These are phyloP conservation scores for Hibiscus trionum DNA, from an alignment of 345 rosid genomes.

Conservation along the genomic window DNA sequence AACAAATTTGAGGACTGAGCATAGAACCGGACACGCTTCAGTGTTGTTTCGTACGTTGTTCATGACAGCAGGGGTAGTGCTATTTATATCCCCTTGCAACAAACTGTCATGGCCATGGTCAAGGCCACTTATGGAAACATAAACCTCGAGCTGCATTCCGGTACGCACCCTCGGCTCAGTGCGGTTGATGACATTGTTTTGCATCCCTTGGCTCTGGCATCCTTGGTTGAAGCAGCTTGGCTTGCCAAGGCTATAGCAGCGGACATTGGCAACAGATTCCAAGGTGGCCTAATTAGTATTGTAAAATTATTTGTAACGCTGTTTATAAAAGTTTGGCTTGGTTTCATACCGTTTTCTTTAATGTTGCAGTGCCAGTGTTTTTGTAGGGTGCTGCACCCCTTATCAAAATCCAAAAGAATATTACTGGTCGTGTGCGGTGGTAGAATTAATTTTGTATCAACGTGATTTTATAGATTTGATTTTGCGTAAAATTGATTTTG, in stretches of 20 bases:
- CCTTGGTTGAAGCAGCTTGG: slow-evolving; percentile 58
- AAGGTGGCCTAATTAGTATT: slow-evolving; percentile 26
- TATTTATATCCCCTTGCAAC: slow-evolving; percentile 51
- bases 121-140: slow-evolving; percentile 43
- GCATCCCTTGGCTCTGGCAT: slow-evolving; percentile 49
- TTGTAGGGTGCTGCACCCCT: slow-evolving; percentile 38
- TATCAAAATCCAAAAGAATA: too few relatives aligned
- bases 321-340: background rate
- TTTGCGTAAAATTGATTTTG: too few relatives aligned
- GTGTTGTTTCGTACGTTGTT: slow-evolving; percentile 43
- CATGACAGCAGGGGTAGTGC: slow-evolving; percentile 32
- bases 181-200: slow-evolving; percentile 50
- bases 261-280: slow-evolving; percentile 42
- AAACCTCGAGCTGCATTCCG: slow-evolving; percentile 46
- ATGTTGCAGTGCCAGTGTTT: slow-evolving; percentile 46
- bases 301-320: background rate
- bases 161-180: slow-evolving; percentile 54
- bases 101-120: slow-evolving; percentile 41
- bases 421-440: too few relatives aligned
- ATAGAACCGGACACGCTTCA: slow-evolving; percentile 46
- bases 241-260: slow-evolving; percentile 49
- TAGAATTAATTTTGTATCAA: too few relatives aligned
- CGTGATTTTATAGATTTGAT: too few relatives aligned
- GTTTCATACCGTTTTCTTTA: too few relatives aligned
- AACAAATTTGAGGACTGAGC: slow-evolving; percentile 46